phyloP scores from a whole-genome alignment of 441 rosid genomes.

The Theobroma grandiflorum region DNA sequence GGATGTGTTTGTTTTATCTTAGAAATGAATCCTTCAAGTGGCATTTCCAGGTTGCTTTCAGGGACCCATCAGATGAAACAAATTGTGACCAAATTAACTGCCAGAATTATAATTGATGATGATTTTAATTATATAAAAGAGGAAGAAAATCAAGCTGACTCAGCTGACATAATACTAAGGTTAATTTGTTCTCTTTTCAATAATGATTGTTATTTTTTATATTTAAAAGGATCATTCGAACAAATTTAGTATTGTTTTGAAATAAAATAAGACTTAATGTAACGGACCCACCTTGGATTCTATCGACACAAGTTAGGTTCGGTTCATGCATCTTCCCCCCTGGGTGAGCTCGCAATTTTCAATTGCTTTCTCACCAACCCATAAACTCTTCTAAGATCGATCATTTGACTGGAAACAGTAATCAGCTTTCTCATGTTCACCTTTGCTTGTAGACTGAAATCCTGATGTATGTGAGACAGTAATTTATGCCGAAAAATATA shows the following conservation, averaged over 20 bases:
- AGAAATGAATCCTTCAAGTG: background rate
- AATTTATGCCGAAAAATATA: no score
- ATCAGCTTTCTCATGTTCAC: background rate
- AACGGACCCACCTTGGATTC: slow-evolving; percentile 22
- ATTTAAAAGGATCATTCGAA: background rate
- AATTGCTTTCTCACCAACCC: slow-evolving; percentile 20
- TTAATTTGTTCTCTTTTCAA: background rate
- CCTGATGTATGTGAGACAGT: no score
- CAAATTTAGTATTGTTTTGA: background rate
- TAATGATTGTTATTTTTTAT: background rate
- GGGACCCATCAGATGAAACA: slow-evolving; percentile 7
- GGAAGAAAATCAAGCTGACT: background rate
- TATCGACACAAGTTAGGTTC: background rate
- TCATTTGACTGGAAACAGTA: background rate
- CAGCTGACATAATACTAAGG: background rate
- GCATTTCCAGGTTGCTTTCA: background rate
- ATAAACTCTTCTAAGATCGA: background rate
- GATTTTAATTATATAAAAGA: background rate
- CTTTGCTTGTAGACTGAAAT: no score
- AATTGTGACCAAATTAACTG: slow-evolving; percentile 21
- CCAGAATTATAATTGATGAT: background rate
- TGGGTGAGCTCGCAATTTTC: background rate
- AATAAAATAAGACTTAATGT: background rate
- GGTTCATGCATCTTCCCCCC: slow-evolving; percentile 38
- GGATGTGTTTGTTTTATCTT: background rate